Evolutionary conservation across 1,139 yeast genomes (phyloP), one percentile per base, ranked within the genome.

Genomic region (Geotrichum carabidarum): DNA sequence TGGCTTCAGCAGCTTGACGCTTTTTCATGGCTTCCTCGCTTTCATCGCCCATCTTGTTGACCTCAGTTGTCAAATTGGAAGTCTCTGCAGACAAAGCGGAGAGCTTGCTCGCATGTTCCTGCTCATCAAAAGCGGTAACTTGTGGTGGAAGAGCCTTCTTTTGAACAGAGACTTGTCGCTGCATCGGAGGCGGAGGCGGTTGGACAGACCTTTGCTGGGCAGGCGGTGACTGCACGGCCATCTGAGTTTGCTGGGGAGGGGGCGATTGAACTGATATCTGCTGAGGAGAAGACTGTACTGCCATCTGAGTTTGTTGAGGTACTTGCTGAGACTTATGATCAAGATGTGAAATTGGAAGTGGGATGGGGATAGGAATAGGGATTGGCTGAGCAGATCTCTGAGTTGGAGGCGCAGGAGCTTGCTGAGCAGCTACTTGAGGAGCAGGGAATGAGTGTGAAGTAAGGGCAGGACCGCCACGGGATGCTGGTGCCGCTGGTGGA

Each of bases 21-120:
- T 84, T 86, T 36, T 82, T 85, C 59, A 82, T 83, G 36, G 87
- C 76, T 15, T 77, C 78, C 0, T 86, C 75, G 1, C 95, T 86
- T 71, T 91, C 96, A 22, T 78, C 73, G 1, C 91, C 79, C 60
- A 90, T 76, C 0, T 96, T 85, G 58, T 82, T 83, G 58, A 89
- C 83, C 72, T 91, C 96, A 64, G 84, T 88, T 1, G 95, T 86
- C 49, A 86, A 78, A 63, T 91, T 89, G 14, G 96, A 96, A 68
- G 88, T 78, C 62, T 89, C 96, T 2, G 93, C 81, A n/a, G 94
- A 82, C 2, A 95, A 93, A 59, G 81, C 80, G 0, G 95, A 83
- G 50, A 89, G 74, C 65, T 85, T 83, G 30, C 83, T 82, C 0
- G 89, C 79, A 4, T 78, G 83, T 1, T 68, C 73, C 1, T 77